A percentile compares a stretch with the other conserved stretches of the same genome.
Evolutionary conservation across 2,329 filamentous ascomycete genomes (phyloP).

Genomic region (Zymoseptoria ardabiliae): DNA sequence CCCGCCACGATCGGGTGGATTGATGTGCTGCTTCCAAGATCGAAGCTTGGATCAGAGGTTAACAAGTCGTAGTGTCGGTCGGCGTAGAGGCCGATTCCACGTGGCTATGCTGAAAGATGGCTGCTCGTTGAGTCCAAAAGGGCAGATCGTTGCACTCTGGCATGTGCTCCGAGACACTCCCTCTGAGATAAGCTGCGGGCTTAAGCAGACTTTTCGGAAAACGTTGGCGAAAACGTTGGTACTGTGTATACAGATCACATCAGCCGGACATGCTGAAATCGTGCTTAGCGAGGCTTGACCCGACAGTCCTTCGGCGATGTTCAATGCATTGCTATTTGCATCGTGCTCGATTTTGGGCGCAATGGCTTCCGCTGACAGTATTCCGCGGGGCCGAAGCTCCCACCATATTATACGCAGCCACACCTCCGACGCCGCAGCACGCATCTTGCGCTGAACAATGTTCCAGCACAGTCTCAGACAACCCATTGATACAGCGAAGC

Average conservation of each 20-base stretch:
- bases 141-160: conserved; percentile 16
- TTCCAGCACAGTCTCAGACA: not conserved
- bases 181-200: not conserved
- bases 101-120: conserved; percentile 4
- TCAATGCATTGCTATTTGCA: conserved; percentile 7
- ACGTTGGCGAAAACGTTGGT: conserved; percentile 5
- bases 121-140: conserved; percentile 10
- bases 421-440: not conserved
- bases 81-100: not conserved
- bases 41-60: not conserved
- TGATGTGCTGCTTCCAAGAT: not conserved
- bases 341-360: not conserved
- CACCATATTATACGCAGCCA: not conserved
- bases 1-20: not conserved
- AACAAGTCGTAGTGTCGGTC: not conserved
- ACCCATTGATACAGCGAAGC: not conserved
- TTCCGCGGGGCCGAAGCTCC: conserved; percentile 3
- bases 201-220: not conserved
- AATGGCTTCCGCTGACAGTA: conserved; percentile 14
- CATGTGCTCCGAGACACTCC: conserved; percentile 14
- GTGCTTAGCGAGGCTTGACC: conserved; percentile 17
- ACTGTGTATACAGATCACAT: conserved; percentile 5
- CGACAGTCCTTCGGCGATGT: conserved; percentile 5
- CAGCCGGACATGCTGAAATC: conserved; percentile 8
- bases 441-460: not conserved